These are phyloP conservation scores for Penicillium sp. DNA, from an alignment of 2,329 filamentous ascomycete genomes.

Conservation along the genomic window DNA sequence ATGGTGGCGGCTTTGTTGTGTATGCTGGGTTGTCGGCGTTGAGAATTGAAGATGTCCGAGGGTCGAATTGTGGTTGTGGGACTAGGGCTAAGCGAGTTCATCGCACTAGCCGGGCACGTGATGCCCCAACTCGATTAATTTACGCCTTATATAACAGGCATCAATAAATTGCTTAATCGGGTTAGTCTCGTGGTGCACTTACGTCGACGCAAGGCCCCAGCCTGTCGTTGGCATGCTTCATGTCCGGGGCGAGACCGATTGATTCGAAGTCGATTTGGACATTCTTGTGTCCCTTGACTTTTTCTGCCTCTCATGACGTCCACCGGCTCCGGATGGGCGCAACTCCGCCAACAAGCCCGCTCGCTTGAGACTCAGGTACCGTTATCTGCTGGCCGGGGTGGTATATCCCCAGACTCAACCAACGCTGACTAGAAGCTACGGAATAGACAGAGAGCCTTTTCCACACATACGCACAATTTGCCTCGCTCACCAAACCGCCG, in stretches of 20 bases:
- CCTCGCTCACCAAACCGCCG: slow-evolving; percentile 73
- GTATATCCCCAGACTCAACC: slow-evolving; percentile 6
- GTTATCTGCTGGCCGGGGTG: slow-evolving; percentile 5
- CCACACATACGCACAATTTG: slow-evolving; percentile 82
- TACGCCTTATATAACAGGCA: slow-evolving; percentile 9
- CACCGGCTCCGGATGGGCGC: slow-evolving; percentile 75
- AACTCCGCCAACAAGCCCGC: slow-evolving; percentile 88
- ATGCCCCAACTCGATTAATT: slow-evolving; percentile 10
- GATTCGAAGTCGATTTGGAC: not conserved
- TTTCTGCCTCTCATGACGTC: slow-evolving; percentile 48
- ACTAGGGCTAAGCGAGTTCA: slow-evolving; percentile 46
- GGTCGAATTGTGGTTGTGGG: slow-evolving; percentile 46
- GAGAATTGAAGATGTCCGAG: slow-evolving; percentile 42
- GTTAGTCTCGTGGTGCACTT: slow-evolving; percentile 18
- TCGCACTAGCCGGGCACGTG: slow-evolving; percentile 35
- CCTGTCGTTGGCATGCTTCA: slow-evolving; percentile 6
- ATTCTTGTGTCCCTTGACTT: not conserved
- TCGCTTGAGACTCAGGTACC: slow-evolving; percentile 83
- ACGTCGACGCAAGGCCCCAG: slow-evolving; percentile 8
- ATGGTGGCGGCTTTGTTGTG: slow-evolving; percentile 44
- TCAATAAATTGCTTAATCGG: slow-evolving; percentile 5
- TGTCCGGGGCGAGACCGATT: slow-evolving; percentile 13
- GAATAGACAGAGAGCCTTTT: slow-evolving; percentile 71
- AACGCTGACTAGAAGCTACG: slow-evolving; percentile 11
- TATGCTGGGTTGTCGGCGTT: slow-evolving; percentile 48